A percentile compares a stretch with the other conserved stretches of the same genome.
Evolutionary conservation across 225 moss, liverwort and hornwort species (phyloP).

Genomic region (Asterella californica): DNA sequence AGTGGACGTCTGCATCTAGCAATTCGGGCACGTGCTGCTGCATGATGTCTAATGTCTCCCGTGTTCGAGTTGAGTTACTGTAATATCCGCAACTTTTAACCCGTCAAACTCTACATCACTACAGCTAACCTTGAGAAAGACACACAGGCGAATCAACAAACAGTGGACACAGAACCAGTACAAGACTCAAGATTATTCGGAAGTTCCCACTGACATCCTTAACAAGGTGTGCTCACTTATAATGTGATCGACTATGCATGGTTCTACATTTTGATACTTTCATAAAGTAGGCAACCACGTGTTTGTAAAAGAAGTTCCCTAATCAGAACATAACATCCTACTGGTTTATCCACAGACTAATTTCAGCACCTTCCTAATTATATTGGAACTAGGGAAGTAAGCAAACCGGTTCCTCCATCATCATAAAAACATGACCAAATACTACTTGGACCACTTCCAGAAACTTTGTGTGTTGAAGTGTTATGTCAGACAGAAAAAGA

Average conservation of each 20-base stretch:
- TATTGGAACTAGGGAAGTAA: neutral
- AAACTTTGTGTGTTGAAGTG: neutral
- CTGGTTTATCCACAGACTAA: neutral
- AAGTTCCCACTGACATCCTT: too few species aligned
- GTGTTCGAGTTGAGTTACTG: constrained; percentile 92
- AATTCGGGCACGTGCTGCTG: constrained; percentile 60
- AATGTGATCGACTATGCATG: neutral
- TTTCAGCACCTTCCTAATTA: neutral
- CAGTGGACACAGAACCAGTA: neutral
- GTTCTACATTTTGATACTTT: neutral
- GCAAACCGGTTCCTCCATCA: neutral
- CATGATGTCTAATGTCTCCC: constrained; percentile 91
- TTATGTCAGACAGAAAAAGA: neutral
- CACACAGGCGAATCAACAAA: neutral
- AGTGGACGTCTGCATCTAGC: constrained; percentile 74
- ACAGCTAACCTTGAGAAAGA: neutral
- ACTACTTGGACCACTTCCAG: too few species aligned
- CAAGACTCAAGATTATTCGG: neutral
- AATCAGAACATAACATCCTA: neutral
- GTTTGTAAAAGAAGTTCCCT: neutral
- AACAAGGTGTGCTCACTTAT: neutral
- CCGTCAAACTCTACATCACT: neutral
- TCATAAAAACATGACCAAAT: neutral
- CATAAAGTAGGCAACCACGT: neutral
- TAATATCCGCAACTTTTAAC: neutral